Evolutionary conservation across 805 yeast species (phyloP), one percentile per base, ranked within the genome.

Genomic region (Ogataea naganishii): DNA sequence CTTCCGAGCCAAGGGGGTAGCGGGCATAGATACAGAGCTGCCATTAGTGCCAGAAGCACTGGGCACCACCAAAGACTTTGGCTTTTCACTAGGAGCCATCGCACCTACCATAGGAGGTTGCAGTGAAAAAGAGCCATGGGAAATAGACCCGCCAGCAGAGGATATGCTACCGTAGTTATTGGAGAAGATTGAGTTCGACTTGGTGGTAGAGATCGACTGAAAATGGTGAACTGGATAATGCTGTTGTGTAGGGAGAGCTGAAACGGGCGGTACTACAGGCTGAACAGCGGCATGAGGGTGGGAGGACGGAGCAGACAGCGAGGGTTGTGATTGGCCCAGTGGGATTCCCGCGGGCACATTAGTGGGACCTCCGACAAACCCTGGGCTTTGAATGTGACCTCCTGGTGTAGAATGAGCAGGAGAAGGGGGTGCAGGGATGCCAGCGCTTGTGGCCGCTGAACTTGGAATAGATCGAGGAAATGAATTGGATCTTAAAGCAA

Each of bases 101-200:
- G n/a, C n/a, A n/a, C n/a, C n/a, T n/a, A n/a, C n/a, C n/a, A n/a
- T n/a, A n/a, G n/a, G n/a, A n/a, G n/a, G n/a, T n/a, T n/a, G n/a
- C n/a, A n/a, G n/a, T n/a, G n/a, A n/a, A n/a, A n/a, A n/a, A n/a
- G n/a, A n/a, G n/a, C n/a, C n/a, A n/a, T n/a, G n/a, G n/a, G n/a
- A n/a, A n/a, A n/a, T n/a, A n/a, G n/a, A n/a, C n/a, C n/a, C n/a
- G n/a, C n/a, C 14, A 30, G 16, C n/a, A 24, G 14, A 12, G 30
- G 34, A 13, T 22, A 31, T 14, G 33, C 24, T 4, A 25, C 17
- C 4, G 26, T 14, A n/a, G 28, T 12, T n/a, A 23, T 32, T 14
- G 37, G 37, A 14, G 23, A 20, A 23, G n/a, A 14, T 18, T 14
- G 14, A 18, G 26, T 24, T n/a, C 23, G 18, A n/a, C 25, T 9